Base-by-base conservation (phyloP, 139 green algal genomes). In the Trebouxia sp. region DNA sequence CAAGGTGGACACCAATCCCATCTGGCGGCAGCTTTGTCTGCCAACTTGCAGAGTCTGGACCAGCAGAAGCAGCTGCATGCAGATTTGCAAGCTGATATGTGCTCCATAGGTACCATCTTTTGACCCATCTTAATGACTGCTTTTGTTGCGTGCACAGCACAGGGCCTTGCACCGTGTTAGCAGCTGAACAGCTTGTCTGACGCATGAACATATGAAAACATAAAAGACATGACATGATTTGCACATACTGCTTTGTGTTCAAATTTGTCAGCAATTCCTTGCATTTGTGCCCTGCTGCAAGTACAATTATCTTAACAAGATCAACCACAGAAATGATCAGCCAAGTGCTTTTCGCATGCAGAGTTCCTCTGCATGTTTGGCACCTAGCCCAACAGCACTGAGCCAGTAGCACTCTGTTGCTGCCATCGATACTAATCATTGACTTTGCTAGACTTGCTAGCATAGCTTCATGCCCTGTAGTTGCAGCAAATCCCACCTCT, bases 1-100 rank as follows among this genome's bases (percentile, higher is more conserved):
- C n/a, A 53, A 26, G 69, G 69, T 17, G 69, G 69, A 5, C 69
- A 77, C n/a, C 69, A 77, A 35, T n/a, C 26, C 14, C 69, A 77
- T 24, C 8, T 77, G 53, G 69, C 69, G 6, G 69, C 69, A 77
- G 69, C 69, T 24, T 41, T 77, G 24, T 26, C 42, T 7, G n/a
- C 69, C 26, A 51, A 35, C 26, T 9, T 41, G 39, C 69, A 55
- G n/a, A 32, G 39, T 24, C 55, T 77, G 41, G 30, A 38, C 22
- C 69, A 77, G 69, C 69, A 56, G 24, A 51, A 77, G 41, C 39
- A 53, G 39, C 39, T 77, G 5, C 35, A 77, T 41, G 38, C 42
- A 39, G 39, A n/a, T 30, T 28, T 77, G 41, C 42, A 77, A 56
- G 69, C 17, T 24, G 69, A 77, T 30, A 22, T 77, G 6, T n/a